These are phyloP conservation scores for Pleurotus giganteus DNA, from an alignment of 768 basidiomycete genomes.

Conservation along the genomic window DNA sequence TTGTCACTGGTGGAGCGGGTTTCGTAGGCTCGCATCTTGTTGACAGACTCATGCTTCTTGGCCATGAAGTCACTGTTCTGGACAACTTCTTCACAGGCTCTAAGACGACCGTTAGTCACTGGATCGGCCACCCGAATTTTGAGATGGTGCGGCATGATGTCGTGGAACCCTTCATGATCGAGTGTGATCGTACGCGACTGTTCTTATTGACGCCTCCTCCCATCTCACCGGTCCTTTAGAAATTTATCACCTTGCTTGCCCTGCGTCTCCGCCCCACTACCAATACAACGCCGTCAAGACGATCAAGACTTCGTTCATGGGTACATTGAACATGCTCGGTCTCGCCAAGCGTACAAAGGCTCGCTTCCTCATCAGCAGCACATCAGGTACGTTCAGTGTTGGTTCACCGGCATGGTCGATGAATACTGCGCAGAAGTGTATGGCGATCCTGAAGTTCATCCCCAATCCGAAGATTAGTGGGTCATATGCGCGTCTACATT, in stretches of 20 bases:
- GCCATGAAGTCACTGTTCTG: conserved; percentile 94
- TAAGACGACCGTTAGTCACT: conserved; percentile 94
- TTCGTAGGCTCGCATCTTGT: conserved; percentile 99
- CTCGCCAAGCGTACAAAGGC: conserved; percentile 97
- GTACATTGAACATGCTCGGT: conserved; percentile 98
- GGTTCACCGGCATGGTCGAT: conserved; percentile 8
- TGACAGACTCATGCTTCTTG: conserved; percentile 95
- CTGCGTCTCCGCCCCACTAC: conserved; percentile 96
- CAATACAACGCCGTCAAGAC: conserved; percentile 99
- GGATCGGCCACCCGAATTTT: conserved; percentile 98
- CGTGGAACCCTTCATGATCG: conserved; percentile 96
- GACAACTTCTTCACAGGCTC: conserved; percentile 99
- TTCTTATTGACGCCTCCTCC: conserved; percentile 12
- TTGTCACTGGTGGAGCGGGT: conserved; percentile 98
- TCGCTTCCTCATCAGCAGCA: conserved; percentile 92
- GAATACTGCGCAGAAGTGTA: conserved; percentile 73
- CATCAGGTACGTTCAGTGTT: conserved; percentile 65
- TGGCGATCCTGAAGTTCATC: conserved; percentile 97
- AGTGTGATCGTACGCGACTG: conserved; percentile 83
- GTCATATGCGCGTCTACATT: conserved; percentile 23
- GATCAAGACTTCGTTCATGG: conserved; percentile 97
- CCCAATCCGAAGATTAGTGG: conserved; percentile 93
- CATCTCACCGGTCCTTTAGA: conserved; percentile 43
- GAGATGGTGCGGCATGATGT: conserved; percentile 98
- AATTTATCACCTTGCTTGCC: conserved; percentile 98